These are phyloP conservation scores for Coemansia sp. DNA, from an alignment of 192 early-diverging fungal genomes.

Conservation along the genomic window DNA sequence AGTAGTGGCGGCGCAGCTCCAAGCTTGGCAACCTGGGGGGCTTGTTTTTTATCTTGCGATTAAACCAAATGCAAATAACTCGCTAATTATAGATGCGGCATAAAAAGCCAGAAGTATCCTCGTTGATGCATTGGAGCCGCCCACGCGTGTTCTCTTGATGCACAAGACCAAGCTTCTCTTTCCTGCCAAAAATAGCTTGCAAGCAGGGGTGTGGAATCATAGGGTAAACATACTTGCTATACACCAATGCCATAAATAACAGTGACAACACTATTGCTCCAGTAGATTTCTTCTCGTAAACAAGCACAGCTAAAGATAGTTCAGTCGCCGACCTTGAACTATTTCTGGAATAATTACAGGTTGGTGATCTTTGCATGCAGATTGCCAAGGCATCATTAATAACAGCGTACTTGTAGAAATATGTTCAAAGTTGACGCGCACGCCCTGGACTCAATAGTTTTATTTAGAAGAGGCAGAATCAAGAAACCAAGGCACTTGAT, in stretches of 20 bases:
- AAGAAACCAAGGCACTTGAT: no score
- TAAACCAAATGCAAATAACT: no score
- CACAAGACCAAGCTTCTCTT: neutral
- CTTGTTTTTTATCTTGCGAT: no score
- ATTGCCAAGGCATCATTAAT: no score
- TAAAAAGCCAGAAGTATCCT: neutral
- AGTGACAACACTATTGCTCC: neutral
- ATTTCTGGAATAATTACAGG: no score
- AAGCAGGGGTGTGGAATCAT: neutral
- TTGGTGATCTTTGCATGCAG: no score
- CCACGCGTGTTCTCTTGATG: neutral
- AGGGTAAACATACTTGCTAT: neutral
- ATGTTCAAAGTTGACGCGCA: no score
- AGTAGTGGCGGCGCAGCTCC: neutral
- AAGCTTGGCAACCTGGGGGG: neutral
- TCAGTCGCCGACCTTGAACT: neutral
- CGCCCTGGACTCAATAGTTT: no score
- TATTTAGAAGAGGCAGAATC: no score
- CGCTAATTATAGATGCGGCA: conserved; percentile 3
- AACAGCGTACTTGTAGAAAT: no score
- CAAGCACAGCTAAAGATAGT: neutral
- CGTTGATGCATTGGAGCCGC: neutral
- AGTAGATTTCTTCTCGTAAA: neutral
- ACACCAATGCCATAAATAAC: neutral
- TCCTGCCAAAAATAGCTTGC: neutral